Evolutionary conservation across 2,329 filamentous ascomycete species (phyloP).

Genomic region (Fonsecaea multimorphosa): DNA sequence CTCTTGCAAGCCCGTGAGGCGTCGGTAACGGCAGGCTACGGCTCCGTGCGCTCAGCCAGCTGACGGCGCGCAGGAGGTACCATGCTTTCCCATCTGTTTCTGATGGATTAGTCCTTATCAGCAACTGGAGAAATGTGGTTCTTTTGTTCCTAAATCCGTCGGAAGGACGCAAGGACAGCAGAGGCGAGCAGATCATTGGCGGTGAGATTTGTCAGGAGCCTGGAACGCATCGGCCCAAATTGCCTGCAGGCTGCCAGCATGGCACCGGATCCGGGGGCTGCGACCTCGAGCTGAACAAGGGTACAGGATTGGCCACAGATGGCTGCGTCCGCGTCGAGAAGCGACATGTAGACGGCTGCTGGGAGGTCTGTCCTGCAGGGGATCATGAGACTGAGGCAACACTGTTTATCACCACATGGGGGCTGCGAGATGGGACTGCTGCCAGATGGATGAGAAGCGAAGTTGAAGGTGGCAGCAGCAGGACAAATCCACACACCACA

Average conservation of each 20-base stretch:
- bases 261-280: not conserved
- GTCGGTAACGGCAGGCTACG: slow-evolving; percentile 22
- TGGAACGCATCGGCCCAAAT: slow-evolving; percentile 1
- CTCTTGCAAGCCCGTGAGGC: slow-evolving; percentile 1
- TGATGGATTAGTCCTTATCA: not conserved
- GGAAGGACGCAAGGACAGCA: not conserved
- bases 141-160: not conserved
- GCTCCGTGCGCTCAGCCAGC: slow-evolving; percentile 11
- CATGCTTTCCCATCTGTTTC: slow-evolving; percentile 3
- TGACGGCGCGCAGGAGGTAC: not conserved
- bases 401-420: not conserved
- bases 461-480: not conserved
- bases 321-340: not conserved
- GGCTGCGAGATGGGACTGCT: slow-evolving; percentile 1
- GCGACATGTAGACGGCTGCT: not conserved
- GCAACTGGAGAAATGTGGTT: not conserved
- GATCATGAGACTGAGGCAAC: not conserved
- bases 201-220: not conserved
- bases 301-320: not conserved
- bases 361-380: not conserved
- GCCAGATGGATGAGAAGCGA: slow-evolving; percentile 4
- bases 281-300: not conserved
- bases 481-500: no score
- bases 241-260: not conserved
- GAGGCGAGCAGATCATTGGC: not conserved